Evolutionary conservation across 352 stramenopile genomes (phyloP).

Genomic region (Phytophthora macrochlamydospora): DNA sequence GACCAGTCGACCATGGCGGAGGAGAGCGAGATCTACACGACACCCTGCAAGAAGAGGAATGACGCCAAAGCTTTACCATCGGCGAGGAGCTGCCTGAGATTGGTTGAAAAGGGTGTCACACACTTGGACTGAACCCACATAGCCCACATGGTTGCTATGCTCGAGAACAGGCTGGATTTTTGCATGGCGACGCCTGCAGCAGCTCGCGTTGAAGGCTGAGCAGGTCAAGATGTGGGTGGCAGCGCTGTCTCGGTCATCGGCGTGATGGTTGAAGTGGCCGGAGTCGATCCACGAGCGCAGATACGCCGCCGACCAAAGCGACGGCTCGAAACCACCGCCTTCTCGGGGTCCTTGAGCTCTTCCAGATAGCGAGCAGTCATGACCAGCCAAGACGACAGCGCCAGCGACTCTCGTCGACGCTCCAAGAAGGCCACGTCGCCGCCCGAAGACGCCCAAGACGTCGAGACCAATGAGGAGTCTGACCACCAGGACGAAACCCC

Average conservation of each 20-base stretch:
- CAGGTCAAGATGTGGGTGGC: no score
- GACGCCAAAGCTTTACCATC: background rate
- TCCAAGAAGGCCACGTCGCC: constrained; percentile 1
- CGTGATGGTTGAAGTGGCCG: background rate
- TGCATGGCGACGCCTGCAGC: background rate
- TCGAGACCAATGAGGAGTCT: constrained; percentile 8
- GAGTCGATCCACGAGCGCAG: no score
- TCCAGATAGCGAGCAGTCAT: background rate
- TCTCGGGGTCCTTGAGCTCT: background rate
- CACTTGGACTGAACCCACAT: background rate
- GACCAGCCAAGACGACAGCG: constrained; percentile 2
- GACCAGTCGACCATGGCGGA: constrained; percentile 52
- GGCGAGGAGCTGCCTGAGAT: constrained; percentile 5
- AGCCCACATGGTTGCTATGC: background rate
- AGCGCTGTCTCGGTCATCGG: background rate
- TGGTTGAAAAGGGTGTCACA: constrained; percentile 1
- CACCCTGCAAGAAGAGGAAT: constrained; percentile 21
- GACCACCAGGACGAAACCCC: background rate
- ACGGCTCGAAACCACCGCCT: background rate
- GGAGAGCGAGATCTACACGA: background rate
- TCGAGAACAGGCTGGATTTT: background rate
- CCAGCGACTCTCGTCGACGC: background rate
- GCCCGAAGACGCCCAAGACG: constrained; percentile 1
- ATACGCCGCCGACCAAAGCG: no score
- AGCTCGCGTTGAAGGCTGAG: no score